Conservation (phyloP, 1,139 yeast genomes). For the Lodderomyces oxycetoniae region DNA sequence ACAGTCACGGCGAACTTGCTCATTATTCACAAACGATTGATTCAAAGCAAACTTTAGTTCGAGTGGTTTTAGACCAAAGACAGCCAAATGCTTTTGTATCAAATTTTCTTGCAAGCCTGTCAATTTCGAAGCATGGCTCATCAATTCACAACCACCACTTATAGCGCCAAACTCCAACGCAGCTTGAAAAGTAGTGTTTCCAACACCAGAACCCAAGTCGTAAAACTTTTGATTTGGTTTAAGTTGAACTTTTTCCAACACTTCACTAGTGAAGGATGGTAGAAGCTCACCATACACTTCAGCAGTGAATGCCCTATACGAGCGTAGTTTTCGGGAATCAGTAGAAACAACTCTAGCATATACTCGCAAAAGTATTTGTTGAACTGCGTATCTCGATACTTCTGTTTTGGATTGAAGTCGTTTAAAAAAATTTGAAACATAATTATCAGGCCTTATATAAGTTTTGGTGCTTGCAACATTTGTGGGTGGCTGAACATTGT, state of each 20-base stretch:
- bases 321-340: constrained; percentile 55
- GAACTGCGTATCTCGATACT: constrained; percentile 56
- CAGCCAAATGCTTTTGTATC: constrained; percentile 50
- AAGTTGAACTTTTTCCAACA: constrained; percentile 60
- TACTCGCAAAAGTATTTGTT: constrained; percentile 65
- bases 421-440: constrained; percentile 26
- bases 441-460: constrained; percentile 19
- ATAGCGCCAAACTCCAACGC: constrained; percentile 80
- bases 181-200: constrained; percentile 86
- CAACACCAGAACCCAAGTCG: constrained; percentile 92
- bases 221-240: constrained; percentile 56
- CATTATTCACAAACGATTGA: constrained; percentile 70
- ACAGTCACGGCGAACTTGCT: constrained; percentile 48
- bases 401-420: constrained; percentile 28
- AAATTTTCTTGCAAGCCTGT: constrained; percentile 59
- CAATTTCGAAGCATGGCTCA: constrained; percentile 73
- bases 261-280: constrained; percentile 69
- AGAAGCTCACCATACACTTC: constrained; percentile 89
- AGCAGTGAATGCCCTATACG: constrained; percentile 82
- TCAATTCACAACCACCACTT: constrained; percentile 87
- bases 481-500: constrained; percentile 9
- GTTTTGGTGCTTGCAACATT: constrained; percentile 5
- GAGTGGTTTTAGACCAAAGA: constrained; percentile 62
- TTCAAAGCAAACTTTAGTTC: constrained; percentile 53
- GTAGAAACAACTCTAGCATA: constrained; percentile 81